Base-by-base conservation (phyloP, 2,329 filamentous ascomycete genomes). In the Periconia sp. region DNA sequence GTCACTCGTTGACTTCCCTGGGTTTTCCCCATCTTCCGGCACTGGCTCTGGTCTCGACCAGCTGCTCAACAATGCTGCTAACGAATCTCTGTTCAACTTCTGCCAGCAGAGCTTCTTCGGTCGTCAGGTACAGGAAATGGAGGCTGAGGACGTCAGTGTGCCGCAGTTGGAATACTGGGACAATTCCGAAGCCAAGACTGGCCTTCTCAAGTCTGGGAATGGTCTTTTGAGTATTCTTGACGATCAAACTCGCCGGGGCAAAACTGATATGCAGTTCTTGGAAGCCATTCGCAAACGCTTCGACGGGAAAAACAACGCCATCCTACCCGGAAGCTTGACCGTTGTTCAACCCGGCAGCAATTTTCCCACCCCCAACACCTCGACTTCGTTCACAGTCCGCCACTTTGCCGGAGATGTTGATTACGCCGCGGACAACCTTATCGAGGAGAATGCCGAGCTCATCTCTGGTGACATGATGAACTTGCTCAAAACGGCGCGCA, bases 391-490 rank as follows among this genome's bases (percentile, higher is more conserved):
- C 76, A 92, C 92, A 0, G 87, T 99, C 52, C 92, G 90, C 74
- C 94, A 99, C 74, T 99, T 95, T 74, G 93, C 93, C 40, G 94
- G 94, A 47, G 94, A 97, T 71, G 91, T 99, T 6, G 94, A 99
- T 56, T 99, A 99, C 69, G 87, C 91, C 2, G 84, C 95, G 56
- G 88, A 88, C 63, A 91, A 91, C 6, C 79, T 99, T 19, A 83
- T 97, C 2, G 94, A 99, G 73, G 92, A 96, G 75, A 99, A 99
- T 61, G 91, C 92, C 49, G 94, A 99, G 72, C 86, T 96, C 57
- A 94, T 99, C 58, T 96, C 92, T 3, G 93, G 92, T 23, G 94
- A 99, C 73, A 79, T 99, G 64, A 91, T 99, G 82, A 97, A 96
- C 75, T 82, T 99, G 64, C 89, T 99, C 75, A 90, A 89, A 65